Evolutionary conservation across 257 asterid genomes (phyloP), one percentile per base, ranked within the genome.

Genomic region (Capsicum rhomboideum): DNA sequence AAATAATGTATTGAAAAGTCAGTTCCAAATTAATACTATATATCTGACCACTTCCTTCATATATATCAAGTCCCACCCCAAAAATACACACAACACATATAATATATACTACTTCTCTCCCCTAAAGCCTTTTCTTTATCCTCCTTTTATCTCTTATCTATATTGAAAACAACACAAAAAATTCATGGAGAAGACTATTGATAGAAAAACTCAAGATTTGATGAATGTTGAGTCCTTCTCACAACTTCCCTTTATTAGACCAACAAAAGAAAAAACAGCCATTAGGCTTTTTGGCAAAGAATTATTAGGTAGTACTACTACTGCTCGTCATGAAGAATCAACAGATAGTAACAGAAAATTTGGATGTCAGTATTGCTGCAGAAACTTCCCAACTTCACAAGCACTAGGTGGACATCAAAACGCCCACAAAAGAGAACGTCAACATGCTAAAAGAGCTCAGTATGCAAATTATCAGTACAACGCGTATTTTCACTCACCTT

Each of bases 201-300:
- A 94, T 17, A 88, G 88, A 53, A 97, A 95, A 84, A 93, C 97
- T 37, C 94, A 86, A 13, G 98, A 95, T 82, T 91, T 94, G 90
- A 90, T 93, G 97, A 94, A 91, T 79, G 98, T 93, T 18, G 95
- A 94, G 34, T 93, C 99, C 4, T 96, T 94, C 93, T 92, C 99
- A 49, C 98, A 94, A 86, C 87, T 95, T 6, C 99, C 98, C 83
- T 95, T 95, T 52, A 91, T 92, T 87, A 95, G 97, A 17, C 93
- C 96, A 0, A 80, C 97, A 17, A 88, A 86, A 84, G 94, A 86
- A 50, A 91, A 86, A 64, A 3, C 12, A 0, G 92, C 90, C 80
- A 92, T 94, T 49, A 85, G 98, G 87, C 93, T 96, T 2, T 96
- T 96, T 23, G 98, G 99, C 6, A 90, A 96, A 75, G 98, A 96